phyloP scores from a whole-genome alignment of 179 eudicot genomes.

The Spinacia oleracea region DNA sequence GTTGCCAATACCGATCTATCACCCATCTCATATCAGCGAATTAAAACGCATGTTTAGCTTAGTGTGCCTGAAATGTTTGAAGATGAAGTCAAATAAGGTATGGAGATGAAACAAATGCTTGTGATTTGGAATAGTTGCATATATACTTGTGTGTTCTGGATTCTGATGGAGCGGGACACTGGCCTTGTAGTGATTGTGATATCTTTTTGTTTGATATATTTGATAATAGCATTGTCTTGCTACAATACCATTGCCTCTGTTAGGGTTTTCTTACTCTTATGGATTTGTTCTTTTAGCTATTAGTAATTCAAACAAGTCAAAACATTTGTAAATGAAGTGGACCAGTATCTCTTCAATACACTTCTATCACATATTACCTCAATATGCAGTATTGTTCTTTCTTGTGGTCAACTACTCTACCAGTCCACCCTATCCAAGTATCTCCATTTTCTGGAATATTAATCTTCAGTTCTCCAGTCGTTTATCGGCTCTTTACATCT shows the following conservation, averaged over 20 bases:
- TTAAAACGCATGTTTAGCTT: constrained; percentile 58
- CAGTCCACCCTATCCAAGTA: neutral
- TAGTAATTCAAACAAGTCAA: neutral
- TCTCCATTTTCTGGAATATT: neutral
- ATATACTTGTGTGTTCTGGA: neutral
- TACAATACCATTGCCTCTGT: neutral
- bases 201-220: no score
- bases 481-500: neutral
- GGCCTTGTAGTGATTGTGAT: neutral
- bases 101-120: neutral
- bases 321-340: neutral
- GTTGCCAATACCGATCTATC: constrained; percentile 79
- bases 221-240: neutral
- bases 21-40: constrained; percentile 85
- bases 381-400: neutral
- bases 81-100: constrained; percentile 79
- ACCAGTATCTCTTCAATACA: neutral
- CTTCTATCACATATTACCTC: neutral
- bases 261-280: neutral
- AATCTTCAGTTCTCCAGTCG: neutral
- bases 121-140: neutral
- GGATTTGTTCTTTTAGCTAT: neutral
- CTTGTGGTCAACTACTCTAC: neutral
- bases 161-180: neutral
- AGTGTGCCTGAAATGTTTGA: constrained; percentile 81